Evolutionary conservation across 352 stramenopile genomes (phyloP).

Genomic region (Pythium diclinum): DNA sequence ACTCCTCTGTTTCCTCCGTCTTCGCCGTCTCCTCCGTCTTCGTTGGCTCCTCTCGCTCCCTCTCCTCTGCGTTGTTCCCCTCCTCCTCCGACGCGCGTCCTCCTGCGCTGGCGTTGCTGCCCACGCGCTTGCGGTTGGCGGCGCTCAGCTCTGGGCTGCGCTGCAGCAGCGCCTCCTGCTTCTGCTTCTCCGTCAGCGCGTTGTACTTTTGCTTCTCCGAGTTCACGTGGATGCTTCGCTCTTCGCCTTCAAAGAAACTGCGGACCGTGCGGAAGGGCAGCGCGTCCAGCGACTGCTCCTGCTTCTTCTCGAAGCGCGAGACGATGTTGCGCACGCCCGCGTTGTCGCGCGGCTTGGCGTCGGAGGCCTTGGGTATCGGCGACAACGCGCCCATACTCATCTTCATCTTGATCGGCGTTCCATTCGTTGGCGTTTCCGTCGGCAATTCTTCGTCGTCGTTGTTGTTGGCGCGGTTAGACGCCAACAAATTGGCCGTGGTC

Average conservation of each 20-base stretch:
- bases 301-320: slow-evolving; percentile 54
- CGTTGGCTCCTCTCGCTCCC: not conserved
- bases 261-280: slow-evolving; percentile 56
- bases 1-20: slow-evolving; percentile 8
- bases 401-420: slow-evolving; percentile 6
- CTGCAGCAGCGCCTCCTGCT: slow-evolving; percentile 13
- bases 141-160: slow-evolving; percentile 8
- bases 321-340: slow-evolving; percentile 41
- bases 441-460: slow-evolving; percentile 6
- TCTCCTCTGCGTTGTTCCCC: slow-evolving; percentile 6
- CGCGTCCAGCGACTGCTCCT: slow-evolving; percentile 42
- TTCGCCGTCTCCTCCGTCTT: not conserved
- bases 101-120: slow-evolving; percentile 2
- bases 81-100: not conserved
- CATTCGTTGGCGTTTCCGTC: not conserved
- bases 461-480: slow-evolving; percentile 2
- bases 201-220: slow-evolving; percentile 35
- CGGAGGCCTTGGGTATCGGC: slow-evolving; percentile 10
- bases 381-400: not conserved
- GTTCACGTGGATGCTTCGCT: slow-evolving; percentile 41
- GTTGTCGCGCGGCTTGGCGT: slow-evolving; percentile 4
- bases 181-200: slow-evolving; percentile 22
- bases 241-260: slow-evolving; percentile 48
- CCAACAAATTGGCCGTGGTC: not conserved
- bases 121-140: slow-evolving; percentile 1